Conservation (phyloP, 176 grass and related monocot genomes). For the Zizania latifolia region DNA sequence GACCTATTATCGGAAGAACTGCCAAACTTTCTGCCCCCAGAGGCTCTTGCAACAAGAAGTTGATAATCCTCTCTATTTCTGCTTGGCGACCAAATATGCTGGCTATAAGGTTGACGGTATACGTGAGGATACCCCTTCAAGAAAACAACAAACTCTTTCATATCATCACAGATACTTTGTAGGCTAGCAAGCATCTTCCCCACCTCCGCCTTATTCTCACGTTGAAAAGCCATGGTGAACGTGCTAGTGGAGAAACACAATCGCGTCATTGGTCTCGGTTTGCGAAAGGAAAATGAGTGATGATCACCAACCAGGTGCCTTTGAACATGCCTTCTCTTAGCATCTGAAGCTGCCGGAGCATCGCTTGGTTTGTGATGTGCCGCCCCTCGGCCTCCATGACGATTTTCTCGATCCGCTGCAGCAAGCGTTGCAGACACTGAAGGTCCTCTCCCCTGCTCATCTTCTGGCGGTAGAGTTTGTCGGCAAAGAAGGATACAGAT, state of each 20-base stretch:
- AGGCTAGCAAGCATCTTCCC: neutral
- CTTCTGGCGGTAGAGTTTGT: neutral
- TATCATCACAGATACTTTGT: neutral
- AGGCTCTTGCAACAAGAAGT: neutral
- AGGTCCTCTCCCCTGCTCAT: neutral
- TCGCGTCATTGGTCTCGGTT: neutral
- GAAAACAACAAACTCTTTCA: neutral
- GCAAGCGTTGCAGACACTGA: neutral
- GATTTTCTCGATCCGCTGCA: neutral
- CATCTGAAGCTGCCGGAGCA: slow-evolving; percentile 4
- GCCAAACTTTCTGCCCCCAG: neutral
- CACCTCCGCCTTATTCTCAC: neutral
- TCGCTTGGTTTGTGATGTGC: neutral
- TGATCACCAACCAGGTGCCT: neutral
- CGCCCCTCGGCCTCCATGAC: neutral
- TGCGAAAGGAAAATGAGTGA: neutral
- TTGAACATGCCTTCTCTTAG: neutral
- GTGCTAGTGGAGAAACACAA: neutral
- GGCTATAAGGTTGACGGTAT: neutral
- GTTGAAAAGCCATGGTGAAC: neutral
- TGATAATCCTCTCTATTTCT: neutral
- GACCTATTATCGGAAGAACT: slow-evolving; percentile 10
- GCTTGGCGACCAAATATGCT: neutral
- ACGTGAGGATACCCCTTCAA: neutral
- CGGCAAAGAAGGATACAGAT: neutral